phyloP scores from a whole-genome alignment of 2,329 filamentous ascomycete species.

The Myriosclerotinia curreyana region DNA sequence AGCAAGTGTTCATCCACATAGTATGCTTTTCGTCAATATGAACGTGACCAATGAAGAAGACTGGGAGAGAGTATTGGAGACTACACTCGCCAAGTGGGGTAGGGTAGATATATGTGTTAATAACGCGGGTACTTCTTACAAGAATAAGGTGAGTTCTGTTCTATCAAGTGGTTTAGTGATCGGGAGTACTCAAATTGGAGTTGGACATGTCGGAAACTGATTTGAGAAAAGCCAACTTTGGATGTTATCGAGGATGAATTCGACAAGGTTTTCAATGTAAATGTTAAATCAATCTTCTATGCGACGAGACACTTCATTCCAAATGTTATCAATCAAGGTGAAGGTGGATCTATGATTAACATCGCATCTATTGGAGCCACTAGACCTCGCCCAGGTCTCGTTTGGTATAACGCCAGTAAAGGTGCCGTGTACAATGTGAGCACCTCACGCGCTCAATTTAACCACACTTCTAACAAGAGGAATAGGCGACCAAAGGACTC shows the following conservation, averaged over 20 bases:
- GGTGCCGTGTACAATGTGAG: conserved; percentile 50
- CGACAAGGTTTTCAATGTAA: conserved; percentile 64
- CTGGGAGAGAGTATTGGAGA: conserved; percentile 51
- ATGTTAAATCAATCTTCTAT: conserved; percentile 64
- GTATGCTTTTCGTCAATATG: conserved; percentile 43
- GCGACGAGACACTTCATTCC: conserved; percentile 56
- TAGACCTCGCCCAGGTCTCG: conserved; percentile 59
- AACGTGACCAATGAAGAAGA: conserved; percentile 53
- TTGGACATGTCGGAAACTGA: neutral
- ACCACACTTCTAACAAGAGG: neutral
- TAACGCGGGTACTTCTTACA: conserved; percentile 58
- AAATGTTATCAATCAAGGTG: conserved; percentile 56
- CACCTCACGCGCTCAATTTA: conserved; percentile 26
- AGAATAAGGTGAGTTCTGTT: conserved; percentile 47
- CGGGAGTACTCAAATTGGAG: neutral
- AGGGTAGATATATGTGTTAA: conserved; percentile 58
- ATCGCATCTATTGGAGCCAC: conserved; percentile 63
- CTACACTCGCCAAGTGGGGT: conserved; percentile 47
- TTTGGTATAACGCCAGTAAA: conserved; percentile 52
- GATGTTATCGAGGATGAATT: conserved; percentile 65
- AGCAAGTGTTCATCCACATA: conserved; percentile 40
- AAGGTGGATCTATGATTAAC: conserved; percentile 61
- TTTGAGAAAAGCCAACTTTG: conserved; percentile 47
- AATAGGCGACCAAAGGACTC: conserved; percentile 60
- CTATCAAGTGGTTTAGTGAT: neutral